Conservation (phyloP, 192 early-diverging fungal genomes). For the Gigaspora rosea region DNA sequence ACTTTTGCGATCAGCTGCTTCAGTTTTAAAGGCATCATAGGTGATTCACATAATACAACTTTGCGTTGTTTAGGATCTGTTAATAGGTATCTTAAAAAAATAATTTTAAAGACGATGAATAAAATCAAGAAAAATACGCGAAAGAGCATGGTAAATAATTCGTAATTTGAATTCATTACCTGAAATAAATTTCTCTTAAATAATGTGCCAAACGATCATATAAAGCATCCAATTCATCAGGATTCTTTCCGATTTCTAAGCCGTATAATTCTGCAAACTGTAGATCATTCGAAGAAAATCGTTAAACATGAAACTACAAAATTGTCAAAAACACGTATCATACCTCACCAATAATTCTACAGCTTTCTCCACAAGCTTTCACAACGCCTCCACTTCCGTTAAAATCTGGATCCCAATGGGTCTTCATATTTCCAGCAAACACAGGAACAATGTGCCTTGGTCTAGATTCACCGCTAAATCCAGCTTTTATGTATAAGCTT, state of each 20-base stretch:
- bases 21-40: slow-evolving; percentile 65
- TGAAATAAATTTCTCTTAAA: slow-evolving; percentile 34
- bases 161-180: not conserved
- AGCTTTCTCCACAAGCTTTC: slow-evolving; percentile 42
- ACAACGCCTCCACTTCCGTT: slow-evolving; percentile 42
- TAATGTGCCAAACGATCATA: slow-evolving; percentile 35
- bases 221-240: slow-evolving; percentile 25
- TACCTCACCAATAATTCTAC: slow-evolving; percentile 48
- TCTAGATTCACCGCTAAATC: slow-evolving; percentile 80
- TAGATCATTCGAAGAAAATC: not conserved
- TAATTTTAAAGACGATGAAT: not conserved
- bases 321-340: slow-evolving; percentile 20
- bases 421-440: slow-evolving; percentile 41
- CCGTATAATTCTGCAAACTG: slow-evolving; percentile 34
- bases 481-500: slow-evolving; percentile 77
- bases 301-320: not conserved
- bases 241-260: slow-evolving; percentile 19
- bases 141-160: not conserved
- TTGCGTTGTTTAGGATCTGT: slow-evolving; percentile 83
- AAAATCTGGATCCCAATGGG: slow-evolving; percentile 30
- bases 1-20: slow-evolving; percentile 71
- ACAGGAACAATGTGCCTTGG: slow-evolving; percentile 72
- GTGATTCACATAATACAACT: slow-evolving; percentile 79
- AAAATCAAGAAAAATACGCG: not conserved
- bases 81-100: slow-evolving; percentile 59